These are phyloP conservation scores for Colletotrichum liaoningense DNA, from an alignment of 2,329 filamentous ascomycete species.

Conservation along the genomic window DNA sequence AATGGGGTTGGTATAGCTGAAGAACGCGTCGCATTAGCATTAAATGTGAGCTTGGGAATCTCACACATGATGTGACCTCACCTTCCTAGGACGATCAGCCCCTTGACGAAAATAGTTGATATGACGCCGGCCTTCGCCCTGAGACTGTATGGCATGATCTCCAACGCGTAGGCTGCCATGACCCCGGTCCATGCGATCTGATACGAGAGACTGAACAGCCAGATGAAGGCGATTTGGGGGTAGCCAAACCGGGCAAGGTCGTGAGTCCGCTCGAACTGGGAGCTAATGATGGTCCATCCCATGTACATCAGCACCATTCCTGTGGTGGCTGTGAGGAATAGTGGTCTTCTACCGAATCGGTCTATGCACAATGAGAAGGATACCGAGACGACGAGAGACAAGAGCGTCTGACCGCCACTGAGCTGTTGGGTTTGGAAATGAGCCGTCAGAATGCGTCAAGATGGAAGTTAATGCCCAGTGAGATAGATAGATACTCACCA, in stretches of 20 bases:
- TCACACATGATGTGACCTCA: background rate
- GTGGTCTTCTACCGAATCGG: background rate
- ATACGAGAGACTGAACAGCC: background rate
- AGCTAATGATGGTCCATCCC: slow-evolving; percentile 10
- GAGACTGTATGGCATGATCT: background rate
- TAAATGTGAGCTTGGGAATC: background rate
- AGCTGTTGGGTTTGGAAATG: background rate
- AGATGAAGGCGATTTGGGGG: background rate
- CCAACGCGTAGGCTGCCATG: background rate
- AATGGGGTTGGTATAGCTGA: background rate
- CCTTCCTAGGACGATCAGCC: background rate
- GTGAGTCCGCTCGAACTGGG: background rate
- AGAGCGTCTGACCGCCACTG: background rate
- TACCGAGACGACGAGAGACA: background rate
- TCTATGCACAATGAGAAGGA: background rate
- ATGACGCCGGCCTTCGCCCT: background rate
- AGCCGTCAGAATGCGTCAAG: background rate
- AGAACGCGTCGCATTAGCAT: too few species aligned
- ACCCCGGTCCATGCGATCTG: background rate
- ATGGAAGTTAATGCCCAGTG: background rate
- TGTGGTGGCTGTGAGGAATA: slow-evolving; percentile 1
- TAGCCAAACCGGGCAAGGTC: background rate
- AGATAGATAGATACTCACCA: background rate
- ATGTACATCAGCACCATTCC: background rate
- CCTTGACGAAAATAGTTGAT: background rate